Percentiles rank a stretch among this genome's conserved stretches.
Conservation (phyloP, 2,329 filamentous ascomycete genomes). For the Pseudogymnoascus sp. region DNA sequence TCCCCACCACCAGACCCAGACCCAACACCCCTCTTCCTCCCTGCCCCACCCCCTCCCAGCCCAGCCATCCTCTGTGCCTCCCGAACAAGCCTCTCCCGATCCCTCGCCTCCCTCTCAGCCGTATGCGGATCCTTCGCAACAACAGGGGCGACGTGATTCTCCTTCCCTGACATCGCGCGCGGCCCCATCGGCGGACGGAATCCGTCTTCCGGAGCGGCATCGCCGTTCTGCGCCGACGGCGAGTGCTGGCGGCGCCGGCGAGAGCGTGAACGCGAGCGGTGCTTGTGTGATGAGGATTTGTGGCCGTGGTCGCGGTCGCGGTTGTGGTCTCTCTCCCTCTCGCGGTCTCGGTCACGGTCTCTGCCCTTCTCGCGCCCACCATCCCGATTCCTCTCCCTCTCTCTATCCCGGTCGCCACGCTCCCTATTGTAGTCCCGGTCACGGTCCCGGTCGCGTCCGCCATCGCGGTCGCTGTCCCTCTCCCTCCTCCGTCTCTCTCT, state of each 20-base stretch:
- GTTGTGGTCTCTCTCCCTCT: conserved; percentile 33
- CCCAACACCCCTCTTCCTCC: conserved; percentile 43
- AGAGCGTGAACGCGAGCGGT: conserved; percentile 8
- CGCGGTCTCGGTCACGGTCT: conserved; percentile 31
- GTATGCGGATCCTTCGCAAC: conserved; percentile 52
- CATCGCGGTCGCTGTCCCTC: conserved; percentile 36
- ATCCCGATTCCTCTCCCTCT: conserved; percentile 41
- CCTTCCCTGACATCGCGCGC: conserved; percentile 17
- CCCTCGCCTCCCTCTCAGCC: conserved; percentile 59
- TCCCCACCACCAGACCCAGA: conserved; percentile 39
- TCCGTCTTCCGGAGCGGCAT: conserved; percentile 19
- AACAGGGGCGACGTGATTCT: not conserved
- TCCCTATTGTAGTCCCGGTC: conserved; percentile 44
- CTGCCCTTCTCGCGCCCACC: conserved; percentile 32
- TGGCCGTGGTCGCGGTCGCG: conserved; percentile 34
- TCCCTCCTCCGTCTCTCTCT: conserved; percentile 42
- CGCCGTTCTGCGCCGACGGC: not conserved
- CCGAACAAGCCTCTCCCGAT: conserved; percentile 59
- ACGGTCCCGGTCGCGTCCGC: conserved; percentile 35
- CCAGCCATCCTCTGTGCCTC: conserved; percentile 61
- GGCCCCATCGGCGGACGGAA: conserved; percentile 32
- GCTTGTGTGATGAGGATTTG: conserved; percentile 22
- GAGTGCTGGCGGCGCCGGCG: not conserved
- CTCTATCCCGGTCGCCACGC: conserved; percentile 32
- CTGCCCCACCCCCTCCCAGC: conserved; percentile 27